These are phyloP conservation scores for Oryza glaberrima DNA, from an alignment of 176 grass and related monocot species.

Conservation along the genomic window DNA sequence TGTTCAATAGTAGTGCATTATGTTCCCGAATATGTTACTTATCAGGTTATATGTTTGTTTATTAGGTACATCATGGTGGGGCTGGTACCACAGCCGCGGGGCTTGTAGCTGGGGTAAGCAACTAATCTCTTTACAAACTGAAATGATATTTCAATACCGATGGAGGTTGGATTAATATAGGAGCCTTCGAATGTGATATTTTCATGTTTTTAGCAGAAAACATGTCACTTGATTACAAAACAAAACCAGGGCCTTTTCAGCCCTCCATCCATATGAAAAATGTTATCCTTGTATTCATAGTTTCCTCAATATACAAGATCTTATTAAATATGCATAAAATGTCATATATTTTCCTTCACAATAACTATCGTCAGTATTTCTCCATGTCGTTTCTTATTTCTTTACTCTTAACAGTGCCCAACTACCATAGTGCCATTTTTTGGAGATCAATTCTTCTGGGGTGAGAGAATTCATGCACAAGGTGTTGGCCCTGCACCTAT, in stretches of 20 bases:
- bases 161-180: constrained; percentile 12
- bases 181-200: not conserved
- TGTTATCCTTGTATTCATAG: no score
- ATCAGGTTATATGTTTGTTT: constrained; percentile 36
- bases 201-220: constrained; percentile 18
- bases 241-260: constrained; percentile 19
- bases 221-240: constrained; percentile 14
- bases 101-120: constrained; percentile 88
- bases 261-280: not conserved
- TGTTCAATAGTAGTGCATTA: constrained; percentile 6
- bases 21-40: constrained; percentile 18
- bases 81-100: constrained; percentile 94
- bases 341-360: constrained; percentile 17
- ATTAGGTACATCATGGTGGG: constrained; percentile 96
- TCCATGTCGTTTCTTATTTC: constrained; percentile 26
- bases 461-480: constrained; percentile 75
- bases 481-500: constrained; percentile 86
- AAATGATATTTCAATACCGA: not conserved
- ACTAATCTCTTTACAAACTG: constrained; percentile 35
- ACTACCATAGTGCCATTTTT: constrained; percentile 91
- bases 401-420: constrained; percentile 68
- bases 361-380: constrained; percentile 1
- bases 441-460: constrained; percentile 98
- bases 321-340: constrained; percentile 5
- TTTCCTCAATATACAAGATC: not conserved